phyloP scores from a whole-genome alignment of 2,329 filamentous ascomycete species.

The Claviceps paspali region DNA sequence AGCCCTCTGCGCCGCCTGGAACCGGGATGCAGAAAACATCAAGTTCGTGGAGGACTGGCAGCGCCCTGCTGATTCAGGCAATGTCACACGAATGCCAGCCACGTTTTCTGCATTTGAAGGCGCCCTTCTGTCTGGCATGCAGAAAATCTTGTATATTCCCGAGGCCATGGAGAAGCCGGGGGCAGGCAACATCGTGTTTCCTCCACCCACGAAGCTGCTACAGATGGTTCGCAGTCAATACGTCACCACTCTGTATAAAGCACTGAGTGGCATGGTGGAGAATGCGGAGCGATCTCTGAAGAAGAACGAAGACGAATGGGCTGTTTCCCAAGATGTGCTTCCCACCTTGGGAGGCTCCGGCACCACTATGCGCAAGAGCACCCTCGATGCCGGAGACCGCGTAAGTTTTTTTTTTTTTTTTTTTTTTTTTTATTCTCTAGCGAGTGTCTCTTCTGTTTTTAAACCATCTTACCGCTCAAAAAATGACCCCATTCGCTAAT shows the following conservation, averaged over 20 bases:
- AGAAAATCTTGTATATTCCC: constrained; percentile 87
- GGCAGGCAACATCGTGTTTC: constrained; percentile 61
- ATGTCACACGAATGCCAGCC: constrained; percentile 81
- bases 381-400: constrained; percentile 39
- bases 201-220: constrained; percentile 73
- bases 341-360: constrained; percentile 14
- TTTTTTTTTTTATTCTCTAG: neutral
- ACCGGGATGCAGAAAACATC: constrained; percentile 80
- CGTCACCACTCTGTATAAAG: constrained; percentile 85
- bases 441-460: neutral
- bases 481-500: no score
- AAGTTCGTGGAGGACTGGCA: constrained; percentile 92
- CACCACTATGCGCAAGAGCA: constrained; percentile 26
- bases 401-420: constrained; percentile 29
- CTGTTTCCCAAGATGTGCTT: constrained; percentile 29
- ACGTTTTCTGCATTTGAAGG: constrained; percentile 78
- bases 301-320: constrained; percentile 49
- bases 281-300: constrained; percentile 69
- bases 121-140: constrained; percentile 68
- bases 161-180: constrained; percentile 67
- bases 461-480: no score
- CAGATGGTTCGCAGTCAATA: constrained; percentile 88
- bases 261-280: constrained; percentile 88
- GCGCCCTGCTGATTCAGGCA: constrained; percentile 61
- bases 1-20: constrained; percentile 83